A percentile compares a stretch with the other conserved stretches of the same genome.
phyloP scores from a whole-genome alignment of 257 asterid genomes.

The Avicennia marina region DNA sequence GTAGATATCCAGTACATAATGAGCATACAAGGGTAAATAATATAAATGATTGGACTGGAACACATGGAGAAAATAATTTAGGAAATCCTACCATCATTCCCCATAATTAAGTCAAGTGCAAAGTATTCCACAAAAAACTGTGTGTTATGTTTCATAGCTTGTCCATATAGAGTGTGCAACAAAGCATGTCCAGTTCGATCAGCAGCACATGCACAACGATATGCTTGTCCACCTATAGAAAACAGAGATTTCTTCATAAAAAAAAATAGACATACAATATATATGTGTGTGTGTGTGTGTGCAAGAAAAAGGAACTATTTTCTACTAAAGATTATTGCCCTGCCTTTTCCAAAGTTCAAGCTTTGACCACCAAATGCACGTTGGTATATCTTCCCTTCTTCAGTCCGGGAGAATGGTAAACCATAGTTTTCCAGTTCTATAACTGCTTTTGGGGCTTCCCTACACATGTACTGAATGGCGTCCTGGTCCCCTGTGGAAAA shows the following conservation, averaged over 20 bases:
- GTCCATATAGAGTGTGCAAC: constrained; percentile 96
- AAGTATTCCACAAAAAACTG: constrained; percentile 95
- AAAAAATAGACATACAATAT: no score
- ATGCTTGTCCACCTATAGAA: constrained; percentile 86
- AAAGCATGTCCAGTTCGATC: constrained; percentile 99
- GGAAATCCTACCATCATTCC: constrained; percentile 62
- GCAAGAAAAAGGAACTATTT: neutral
- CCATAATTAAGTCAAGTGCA: constrained; percentile 85
- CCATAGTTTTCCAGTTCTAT: constrained; percentile 92
- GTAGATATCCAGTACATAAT: constrained; percentile 1
- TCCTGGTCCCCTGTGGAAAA: constrained; percentile 78
- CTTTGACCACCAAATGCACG: constrained; percentile 99
- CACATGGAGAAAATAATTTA: constrained; percentile 5
- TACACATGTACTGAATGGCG: constrained; percentile 91
- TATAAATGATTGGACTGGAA: constrained; percentile 13
- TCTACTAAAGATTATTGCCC: constrained; percentile 5
- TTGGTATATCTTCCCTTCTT: constrained; percentile 93
- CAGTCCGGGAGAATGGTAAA: constrained; percentile 93
- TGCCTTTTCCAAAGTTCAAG: constrained; percentile 90
- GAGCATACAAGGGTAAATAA: constrained; percentile 9
- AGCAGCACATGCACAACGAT: constrained; percentile 99
- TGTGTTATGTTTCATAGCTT: constrained; percentile 97
- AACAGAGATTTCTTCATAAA: no score
- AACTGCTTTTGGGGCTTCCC: constrained; percentile 96
- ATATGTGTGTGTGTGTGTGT: neutral